phyloP scores from a whole-genome alignment of 176 grass and related monocot genomes.

The sorghum (Sorghum bicolor) region Sorghum_bicolor_NCBIv3 NC_012870.2:78724001-78724500 shows the following conservation, averaged over 20 bases:
- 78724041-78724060: slow-evolving; percentile 8
- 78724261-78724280: background rate
- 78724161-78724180: slow-evolving; percentile 13
- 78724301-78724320: background rate
- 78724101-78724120: slow-evolving; percentile 19
- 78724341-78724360: slow-evolving; percentile 39
- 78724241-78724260: background rate
- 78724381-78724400: slow-evolving; percentile 75
- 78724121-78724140: background rate
- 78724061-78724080: slow-evolving; percentile 22
- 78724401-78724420: slow-evolving; percentile 89
- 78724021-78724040: background rate
- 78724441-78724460: background rate
- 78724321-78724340: slow-evolving; percentile 54
- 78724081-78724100: background rate
- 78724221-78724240: background rate
- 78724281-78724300: slow-evolving; percentile 1
- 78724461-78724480: slow-evolving; percentile 35
- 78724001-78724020: slow-evolving; percentile 34
- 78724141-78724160: background rate
- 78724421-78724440: slow-evolving; percentile 35
- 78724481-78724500: slow-evolving; percentile 51
- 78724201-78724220: background rate
- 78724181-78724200: slow-evolving; percentile 9
- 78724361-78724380: slow-evolving; percentile 37